Evolutionary conservation across 306 rosid species (phyloP), one percentile per base, ranked within the genome.

Genomic region (Sechiopsis laciniata): DNA sequence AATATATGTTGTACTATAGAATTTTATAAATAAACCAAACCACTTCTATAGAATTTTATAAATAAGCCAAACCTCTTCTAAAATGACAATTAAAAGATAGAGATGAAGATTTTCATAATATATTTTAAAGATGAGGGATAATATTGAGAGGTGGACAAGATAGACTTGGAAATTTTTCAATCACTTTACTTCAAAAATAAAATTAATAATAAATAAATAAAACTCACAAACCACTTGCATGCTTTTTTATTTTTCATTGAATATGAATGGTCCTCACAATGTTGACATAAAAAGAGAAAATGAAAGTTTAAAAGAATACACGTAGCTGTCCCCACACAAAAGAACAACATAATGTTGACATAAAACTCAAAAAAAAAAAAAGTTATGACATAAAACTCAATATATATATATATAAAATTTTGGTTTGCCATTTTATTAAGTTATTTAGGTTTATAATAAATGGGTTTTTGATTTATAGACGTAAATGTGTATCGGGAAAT

Each of bases 151-250:
- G 67, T 61, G 68, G 68, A 7, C 21, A 61, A 61, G 45, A 32
- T 32, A 61, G 46, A 61, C 21, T 29, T 37, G 5, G 68, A 62
- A 6, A 13, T 62, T 16, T 13, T 16, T 22, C 50, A 63, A 32
- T 32, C 37, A 32, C 37, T 32, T 32, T 32, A 32, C 37, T 32
- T 32, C 37, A 32, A 32, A 32, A 5, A 32, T 2, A 2, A 32
- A 32, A 32, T 32, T 1, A 32, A 32, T 32, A 32, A 26, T 26
- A 32, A 32, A 2, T 32, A 32, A 32, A 32, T 32, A 32, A 32
- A 32, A 37, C 42, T 62, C 69, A 62, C 69, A 62, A 62, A 22
- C 68, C 20, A 32, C 50, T 62, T 62, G 69, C 48, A 15, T 63
- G 9, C 37, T 35, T 16, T 13, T 37, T 63, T 50, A 8, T 64